These are phyloP conservation scores for Protomyces inouyei DNA, from an alignment of 1,139 yeast genomes.

Conservation along the genomic window DNA sequence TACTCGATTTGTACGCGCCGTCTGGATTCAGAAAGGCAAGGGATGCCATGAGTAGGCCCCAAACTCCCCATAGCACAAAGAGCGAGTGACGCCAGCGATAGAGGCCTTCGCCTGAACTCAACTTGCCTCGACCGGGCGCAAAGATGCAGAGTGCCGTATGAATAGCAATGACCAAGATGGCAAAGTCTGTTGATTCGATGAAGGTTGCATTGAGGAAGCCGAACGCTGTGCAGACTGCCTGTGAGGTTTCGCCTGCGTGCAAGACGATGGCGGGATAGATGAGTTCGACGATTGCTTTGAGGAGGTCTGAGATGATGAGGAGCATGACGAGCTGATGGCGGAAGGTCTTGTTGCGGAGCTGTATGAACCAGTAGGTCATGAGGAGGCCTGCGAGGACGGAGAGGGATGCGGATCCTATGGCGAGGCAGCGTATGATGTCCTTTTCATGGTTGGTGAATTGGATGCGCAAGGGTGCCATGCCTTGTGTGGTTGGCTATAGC, in stretches of 20 bases:
- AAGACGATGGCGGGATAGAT: conserved; percentile 66
- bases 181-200: conserved; percentile 83
- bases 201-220: conserved; percentile 82
- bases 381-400: conserved; percentile 6
- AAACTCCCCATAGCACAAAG: conserved; percentile 53
- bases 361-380: conserved; percentile 12
- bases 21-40: conserved; percentile 52
- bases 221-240: conserved; percentile 59
- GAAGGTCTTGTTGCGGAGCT: conserved; percentile 5
- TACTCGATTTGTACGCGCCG: conserved; percentile 36
- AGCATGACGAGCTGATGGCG: conserved; percentile 40
- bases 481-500: no score
- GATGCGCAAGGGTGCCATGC: not conserved
- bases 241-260: conserved; percentile 46
- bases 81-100: conserved; percentile 56
- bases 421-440: not conserved
- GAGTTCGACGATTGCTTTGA: conserved; percentile 66
- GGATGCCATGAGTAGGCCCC: conserved; percentile 68
- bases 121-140: conserved; percentile 46
- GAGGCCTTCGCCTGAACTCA: conserved; percentile 47
- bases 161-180: conserved; percentile 74
- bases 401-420: not conserved
- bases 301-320: conserved; percentile 62
- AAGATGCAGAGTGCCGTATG: conserved; percentile 76
- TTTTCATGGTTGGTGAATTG: not conserved